These are phyloP conservation scores for Excoecaria agallocha DNA, from an alignment of 345 rosid genomes.

Conservation along the genomic window DNA sequence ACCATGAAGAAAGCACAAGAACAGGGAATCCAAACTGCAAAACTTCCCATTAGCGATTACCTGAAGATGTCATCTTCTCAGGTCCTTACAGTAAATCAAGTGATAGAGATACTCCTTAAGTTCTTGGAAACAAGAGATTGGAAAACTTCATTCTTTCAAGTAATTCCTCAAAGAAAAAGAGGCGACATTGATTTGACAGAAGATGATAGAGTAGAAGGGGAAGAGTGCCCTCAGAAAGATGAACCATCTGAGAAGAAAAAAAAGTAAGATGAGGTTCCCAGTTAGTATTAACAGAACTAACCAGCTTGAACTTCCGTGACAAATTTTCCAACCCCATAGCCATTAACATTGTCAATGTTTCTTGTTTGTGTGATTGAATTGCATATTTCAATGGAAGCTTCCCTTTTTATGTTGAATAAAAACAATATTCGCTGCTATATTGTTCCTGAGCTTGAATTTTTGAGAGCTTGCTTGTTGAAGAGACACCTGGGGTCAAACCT, in stretches of 20 bases:
- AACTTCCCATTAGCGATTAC: constrained; percentile 79
- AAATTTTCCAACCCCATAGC: neutral
- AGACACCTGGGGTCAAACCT: constrained; percentile 88
- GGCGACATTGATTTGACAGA: constrained; percentile 39
- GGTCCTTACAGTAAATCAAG: constrained; percentile 98
- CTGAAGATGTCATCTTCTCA: constrained; percentile 95
- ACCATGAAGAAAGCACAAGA: constrained; percentile 87
- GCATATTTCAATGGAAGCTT: too few relatives aligned
- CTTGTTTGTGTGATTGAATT: neutral
- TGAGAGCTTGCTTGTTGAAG: constrained; percentile 95
- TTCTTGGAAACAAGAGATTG: constrained; percentile 80
- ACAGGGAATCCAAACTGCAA: constrained; percentile 84
- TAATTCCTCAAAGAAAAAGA: constrained; percentile 88
- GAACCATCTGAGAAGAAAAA: constrained; percentile 48
- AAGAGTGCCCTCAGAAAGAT: constrained; percentile 27
- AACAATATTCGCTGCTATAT: constrained; percentile 95
- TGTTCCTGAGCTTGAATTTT: constrained; percentile 94
- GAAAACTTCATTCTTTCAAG: constrained; percentile 83
- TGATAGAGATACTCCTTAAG: constrained; percentile 80
- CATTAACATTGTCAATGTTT: neutral
- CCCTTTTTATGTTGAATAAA: constrained; percentile 86
- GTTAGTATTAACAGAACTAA: constrained; percentile 14
- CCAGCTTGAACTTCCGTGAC: constrained; percentile 1
- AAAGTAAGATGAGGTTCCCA: constrained; percentile 46
- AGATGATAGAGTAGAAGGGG: constrained; percentile 25